Base-by-base conservation (phyloP, 768 basidiomycete species). In the Cystofilobasidium macerans region DNA sequence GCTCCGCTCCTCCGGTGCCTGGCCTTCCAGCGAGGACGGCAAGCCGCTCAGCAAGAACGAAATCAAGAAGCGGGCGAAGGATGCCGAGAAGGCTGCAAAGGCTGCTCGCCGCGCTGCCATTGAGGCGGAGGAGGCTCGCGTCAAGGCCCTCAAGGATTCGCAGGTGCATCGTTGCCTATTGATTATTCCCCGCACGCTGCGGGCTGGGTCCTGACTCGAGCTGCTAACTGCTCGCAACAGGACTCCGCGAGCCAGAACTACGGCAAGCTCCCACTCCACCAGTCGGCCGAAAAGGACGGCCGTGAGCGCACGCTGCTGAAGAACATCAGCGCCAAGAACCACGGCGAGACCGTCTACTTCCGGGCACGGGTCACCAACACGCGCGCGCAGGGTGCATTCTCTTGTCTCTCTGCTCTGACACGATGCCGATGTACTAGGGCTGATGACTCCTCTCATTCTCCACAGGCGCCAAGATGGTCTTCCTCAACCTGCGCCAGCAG, bases 291-390 rank as follows among this genome's bases (percentile, higher is more conserved):
- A 38, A 85, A 90, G 62, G 73, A 75, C 28, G 75, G 77, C 78
- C 80, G 81, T 65, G 74, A 80, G 65, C 83, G 87, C 69, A 80
- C 81, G 48, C 80, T 85, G 71, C 85, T 99, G 70, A 75, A 79
- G 24, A 77, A 83, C 22, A 77, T 98, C 59, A 82, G 81, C 51
- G 78, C 82, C 42, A 77, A 78, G 36, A 79, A 83, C 70, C 83
- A 85, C 69, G 90, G 85, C 8, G 79, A 93, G 73, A 82, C 79
- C 8, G 86, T 97, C 59, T 78, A 89, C 66, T 79, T 98, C 68
- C 87, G 94, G 70, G 92, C 91, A 16, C 84, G 95, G 63, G 81
- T 99, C 51, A 90, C 94, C 75, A 92, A 87, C 20, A 86, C 87
- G 32, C 86, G 95, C 62, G 87, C 88, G 0, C 89, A 95, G 76